Percentiles rank a stretch among this genome's conserved stretches.
phyloP scores from a whole-genome alignment of 805 yeast genomes.

The Candida nanaspora region DNA sequence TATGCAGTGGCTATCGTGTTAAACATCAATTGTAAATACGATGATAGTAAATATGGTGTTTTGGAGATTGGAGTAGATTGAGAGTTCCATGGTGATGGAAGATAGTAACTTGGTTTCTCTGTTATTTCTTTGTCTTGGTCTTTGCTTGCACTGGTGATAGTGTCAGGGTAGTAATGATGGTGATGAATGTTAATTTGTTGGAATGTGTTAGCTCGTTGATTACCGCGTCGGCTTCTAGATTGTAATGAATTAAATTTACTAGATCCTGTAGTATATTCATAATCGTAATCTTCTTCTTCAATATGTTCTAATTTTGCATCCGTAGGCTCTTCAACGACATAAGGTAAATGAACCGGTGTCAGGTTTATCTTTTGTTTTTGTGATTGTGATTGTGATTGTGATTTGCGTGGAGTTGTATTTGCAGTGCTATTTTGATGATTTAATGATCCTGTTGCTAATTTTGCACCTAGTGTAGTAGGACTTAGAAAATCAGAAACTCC shows the following conservation, averaged over 20 bases:
- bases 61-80: constrained; percentile 44
- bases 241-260: background rate
- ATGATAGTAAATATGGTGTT: constrained; percentile 48
- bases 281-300: background rate
- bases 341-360: too few species aligned
- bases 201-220: too few species aligned
- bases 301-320: too few species aligned
- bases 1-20: constrained; percentile 42
- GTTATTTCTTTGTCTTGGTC: background rate
- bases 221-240: too few species aligned
- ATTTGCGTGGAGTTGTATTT: too few species aligned
- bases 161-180: constrained; percentile 1
- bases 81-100: constrained; percentile 58
- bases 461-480: constrained; percentile 17
- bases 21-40: constrained; percentile 51
- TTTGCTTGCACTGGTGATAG: background rate
- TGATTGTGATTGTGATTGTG: too few species aligned
- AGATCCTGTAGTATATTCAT: background rate
- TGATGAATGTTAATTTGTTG: constrained; percentile 2
- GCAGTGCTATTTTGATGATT: too few species aligned
- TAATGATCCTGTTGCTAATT: too few species aligned
- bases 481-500: constrained; percentile 5
- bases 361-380: too few species aligned
- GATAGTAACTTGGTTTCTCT: constrained; percentile 5
- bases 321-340: too few species aligned